phyloP scores from a whole-genome alignment of 805 yeast species.

The Lipomyces starkeyi region DNA sequence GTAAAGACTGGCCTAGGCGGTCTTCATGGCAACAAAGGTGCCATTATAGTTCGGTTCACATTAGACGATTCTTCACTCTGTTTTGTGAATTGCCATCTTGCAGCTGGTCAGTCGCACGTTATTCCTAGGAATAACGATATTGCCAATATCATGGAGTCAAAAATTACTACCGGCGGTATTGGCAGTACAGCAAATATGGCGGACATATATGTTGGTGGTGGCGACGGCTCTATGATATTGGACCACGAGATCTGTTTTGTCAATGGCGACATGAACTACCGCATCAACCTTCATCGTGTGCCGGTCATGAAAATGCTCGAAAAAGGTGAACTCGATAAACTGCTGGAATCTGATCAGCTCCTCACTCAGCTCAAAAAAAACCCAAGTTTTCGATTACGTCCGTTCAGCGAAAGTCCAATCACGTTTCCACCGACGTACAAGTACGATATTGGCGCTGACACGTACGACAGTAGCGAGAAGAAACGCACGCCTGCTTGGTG shows the following conservation, averaged over 20 bases:
- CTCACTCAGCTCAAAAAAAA: constrained; percentile 76
- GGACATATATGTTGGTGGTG: constrained; percentile 46
- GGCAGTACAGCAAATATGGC: constrained; percentile 16
- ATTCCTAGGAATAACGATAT: constrained; percentile 88
- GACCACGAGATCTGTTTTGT: constrained; percentile 87
- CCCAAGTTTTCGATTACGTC: constrained; percentile 66
- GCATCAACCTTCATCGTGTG: constrained; percentile 75
- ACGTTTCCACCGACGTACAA: constrained; percentile 91
- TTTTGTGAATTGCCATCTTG: constrained; percentile 84
- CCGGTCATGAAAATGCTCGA: constrained; percentile 64
- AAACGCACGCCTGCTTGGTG: constrained; percentile 98
- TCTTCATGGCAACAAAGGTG: constrained; percentile 77
- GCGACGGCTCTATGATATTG: constrained; percentile 58
- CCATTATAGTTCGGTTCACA: constrained; percentile 69
- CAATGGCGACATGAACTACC: constrained; percentile 93
- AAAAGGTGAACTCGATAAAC: constrained; percentile 54
- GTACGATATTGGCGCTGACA: constrained; percentile 82
- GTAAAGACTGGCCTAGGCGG: constrained; percentile 96
- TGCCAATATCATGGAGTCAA: constrained; percentile 64
- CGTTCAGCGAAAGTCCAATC: constrained; percentile 80
- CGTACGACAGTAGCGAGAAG: constrained; percentile 89
- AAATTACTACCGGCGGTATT: constrained; percentile 49
- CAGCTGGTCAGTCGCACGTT: constrained; percentile 85
- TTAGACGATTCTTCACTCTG: constrained; percentile 74
- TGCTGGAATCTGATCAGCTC: constrained; percentile 79